phyloP scores from a whole-genome alignment of 2,329 filamentous ascomycete species.

The Cadophora sp. region DNA sequence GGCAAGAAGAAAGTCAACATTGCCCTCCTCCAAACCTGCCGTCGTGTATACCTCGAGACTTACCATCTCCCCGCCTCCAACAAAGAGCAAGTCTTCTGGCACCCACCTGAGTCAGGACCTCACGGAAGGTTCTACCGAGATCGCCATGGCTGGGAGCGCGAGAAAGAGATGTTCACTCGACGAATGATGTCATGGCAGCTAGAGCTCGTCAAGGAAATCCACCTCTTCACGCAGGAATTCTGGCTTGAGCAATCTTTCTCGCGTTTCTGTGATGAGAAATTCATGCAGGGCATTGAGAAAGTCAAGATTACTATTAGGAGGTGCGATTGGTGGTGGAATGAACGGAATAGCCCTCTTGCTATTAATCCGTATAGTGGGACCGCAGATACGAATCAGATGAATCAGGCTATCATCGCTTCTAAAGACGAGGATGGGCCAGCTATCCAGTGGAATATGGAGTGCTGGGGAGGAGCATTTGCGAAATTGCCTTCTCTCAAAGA shows the following conservation, averaged over 20 bases:
- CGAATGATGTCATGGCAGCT: constrained; percentile 29
- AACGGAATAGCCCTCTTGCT: constrained; percentile 28
- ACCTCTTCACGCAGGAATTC: constrained; percentile 36
- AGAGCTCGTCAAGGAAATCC: constrained; percentile 23
- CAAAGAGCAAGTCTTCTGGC: constrained; percentile 38
- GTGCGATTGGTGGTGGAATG: constrained; percentile 41
- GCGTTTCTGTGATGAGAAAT: constrained; percentile 11
- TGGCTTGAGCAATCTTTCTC: constrained; percentile 38
- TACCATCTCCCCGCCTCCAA: constrained; percentile 32
- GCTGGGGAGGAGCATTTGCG: constrained; percentile 36
- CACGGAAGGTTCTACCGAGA: constrained; percentile 7
- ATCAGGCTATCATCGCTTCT: constrained; percentile 12
- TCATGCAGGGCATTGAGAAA: constrained; percentile 31
- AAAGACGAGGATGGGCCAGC: background rate
- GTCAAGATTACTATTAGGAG: constrained; percentile 39
- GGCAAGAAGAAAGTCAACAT: constrained; percentile 24
- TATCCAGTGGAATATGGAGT: constrained; percentile 15
- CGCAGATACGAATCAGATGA: constrained; percentile 20
- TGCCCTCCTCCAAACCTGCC: constrained; percentile 37
- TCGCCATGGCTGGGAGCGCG: background rate
- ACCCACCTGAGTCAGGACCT: constrained; percentile 22
- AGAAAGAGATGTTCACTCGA: constrained; percentile 23
- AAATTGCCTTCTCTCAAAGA: constrained; percentile 28
- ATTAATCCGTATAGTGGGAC: constrained; percentile 34
- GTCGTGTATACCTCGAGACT: constrained; percentile 37